A percentile compares a stretch with the other conserved stretches of the same genome.
Evolutionary conservation across 2,329 filamentous ascomycete species (phyloP).

Genomic region (Penicillium sp.): DNA sequence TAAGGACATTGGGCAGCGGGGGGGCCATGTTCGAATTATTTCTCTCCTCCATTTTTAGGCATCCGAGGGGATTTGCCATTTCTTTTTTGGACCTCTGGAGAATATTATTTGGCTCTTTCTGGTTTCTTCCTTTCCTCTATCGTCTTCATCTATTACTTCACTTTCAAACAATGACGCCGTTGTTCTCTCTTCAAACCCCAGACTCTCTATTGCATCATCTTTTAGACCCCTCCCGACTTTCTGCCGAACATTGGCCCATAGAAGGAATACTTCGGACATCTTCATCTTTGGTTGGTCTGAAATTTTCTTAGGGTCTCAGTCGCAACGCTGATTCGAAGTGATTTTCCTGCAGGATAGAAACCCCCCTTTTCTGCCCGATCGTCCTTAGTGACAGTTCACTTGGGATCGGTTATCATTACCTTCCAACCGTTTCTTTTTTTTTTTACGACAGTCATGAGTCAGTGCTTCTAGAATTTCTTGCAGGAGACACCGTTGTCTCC

Average conservation of each 20-base stretch:
- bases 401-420: not conserved
- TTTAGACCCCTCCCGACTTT: slow-evolving; percentile 20
- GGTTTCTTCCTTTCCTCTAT: not conserved
- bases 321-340: slow-evolving; percentile 3
- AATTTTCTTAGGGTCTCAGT: not conserved
- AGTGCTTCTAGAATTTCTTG: not conserved
- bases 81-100: not conserved
- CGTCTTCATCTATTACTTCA: not conserved
- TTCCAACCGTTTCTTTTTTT: not conserved
- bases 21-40: not conserved
- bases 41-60: slow-evolving; percentile 16
- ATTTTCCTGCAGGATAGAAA: not conserved
- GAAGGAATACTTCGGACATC: slow-evolving; percentile 7
- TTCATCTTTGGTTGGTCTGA: slow-evolving; percentile 12
- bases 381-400: slow-evolving; percentile 10
- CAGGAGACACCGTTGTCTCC: slow-evolving; percentile 1
- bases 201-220: slow-evolving; percentile 27
- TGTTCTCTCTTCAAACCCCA: slow-evolving; percentile 24
- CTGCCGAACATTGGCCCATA: slow-evolving; percentile 10
- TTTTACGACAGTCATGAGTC: not conserved
- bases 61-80: slow-evolving; percentile 10
- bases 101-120: not conserved
- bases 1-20: slow-evolving; percentile 1
- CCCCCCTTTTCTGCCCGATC: slow-evolving; percentile 13
- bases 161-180: slow-evolving; percentile 35